A percentile compares a stretch with the other conserved stretches of the same genome.
Evolutionary conservation across 2,329 filamentous ascomycete species (phyloP).

Genomic region (Epichloe aotearoae): DNA sequence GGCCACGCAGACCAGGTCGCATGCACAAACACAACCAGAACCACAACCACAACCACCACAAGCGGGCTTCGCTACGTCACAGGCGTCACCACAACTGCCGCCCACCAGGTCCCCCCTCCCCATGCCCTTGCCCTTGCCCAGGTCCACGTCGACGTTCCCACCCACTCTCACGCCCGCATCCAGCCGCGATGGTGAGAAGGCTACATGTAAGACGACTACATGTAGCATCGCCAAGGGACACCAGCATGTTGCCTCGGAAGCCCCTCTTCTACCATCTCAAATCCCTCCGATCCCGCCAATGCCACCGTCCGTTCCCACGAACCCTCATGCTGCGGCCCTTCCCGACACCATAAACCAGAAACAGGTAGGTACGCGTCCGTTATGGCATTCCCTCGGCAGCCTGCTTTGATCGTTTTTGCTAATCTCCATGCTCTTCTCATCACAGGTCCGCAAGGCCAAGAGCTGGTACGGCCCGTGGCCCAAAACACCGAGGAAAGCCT

Average conservation of each 20-base stretch:
- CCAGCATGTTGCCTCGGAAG: not conserved
- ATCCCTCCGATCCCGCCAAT: conserved; percentile 1
- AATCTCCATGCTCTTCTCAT: not conserved
- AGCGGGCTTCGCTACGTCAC: conserved; percentile 1
- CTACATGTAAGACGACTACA: not conserved
- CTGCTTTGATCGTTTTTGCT: not conserved
- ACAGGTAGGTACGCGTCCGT: conserved; percentile 4
- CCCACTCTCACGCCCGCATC: not conserved
- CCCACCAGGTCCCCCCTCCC: not conserved
- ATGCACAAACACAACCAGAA: not conserved
- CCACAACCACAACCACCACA: not conserved
- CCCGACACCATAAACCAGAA: conserved; percentile 3
- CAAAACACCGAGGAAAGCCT: conserved; percentile 41
- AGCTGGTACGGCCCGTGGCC: conserved; percentile 55
- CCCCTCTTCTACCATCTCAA: not conserved
- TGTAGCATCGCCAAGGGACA: not conserved
- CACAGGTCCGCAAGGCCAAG: conserved; percentile 35
- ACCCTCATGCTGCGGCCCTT: not conserved
- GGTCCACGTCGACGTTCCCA: not conserved
- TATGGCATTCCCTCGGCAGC: not conserved
- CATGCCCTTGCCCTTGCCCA: not conserved
- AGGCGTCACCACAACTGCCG: not conserved
- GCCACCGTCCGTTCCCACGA: not conserved
- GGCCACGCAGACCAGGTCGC: conserved; percentile 6
- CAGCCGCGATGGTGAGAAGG: not conserved